phyloP scores from a whole-genome alignment of 2,329 filamentous ascomycete species.

The Calonectria ilicicola region DNA sequence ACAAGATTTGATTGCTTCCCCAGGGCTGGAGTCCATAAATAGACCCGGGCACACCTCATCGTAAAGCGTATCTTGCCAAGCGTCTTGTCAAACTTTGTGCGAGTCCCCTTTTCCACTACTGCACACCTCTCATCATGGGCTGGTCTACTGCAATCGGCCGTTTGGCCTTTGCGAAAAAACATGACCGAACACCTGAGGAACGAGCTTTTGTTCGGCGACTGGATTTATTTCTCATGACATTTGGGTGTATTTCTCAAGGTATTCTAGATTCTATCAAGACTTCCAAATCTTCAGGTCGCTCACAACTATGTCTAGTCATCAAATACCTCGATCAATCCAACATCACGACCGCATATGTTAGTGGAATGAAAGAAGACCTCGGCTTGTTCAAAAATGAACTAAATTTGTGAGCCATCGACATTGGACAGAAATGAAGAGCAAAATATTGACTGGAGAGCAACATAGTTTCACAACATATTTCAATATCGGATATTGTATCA shows the following conservation, averaged over 20 bases:
- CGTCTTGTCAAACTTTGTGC: background rate
- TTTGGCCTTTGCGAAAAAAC: slow-evolving; percentile 18
- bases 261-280: background rate
- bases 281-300: background rate
- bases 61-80: background rate
- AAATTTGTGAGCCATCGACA: background rate
- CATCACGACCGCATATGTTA: slow-evolving; percentile 18
- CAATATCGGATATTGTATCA: slow-evolving; percentile 69
- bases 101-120: background rate
- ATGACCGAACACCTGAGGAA: slow-evolving; percentile 14
- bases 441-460: background rate
- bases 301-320: background rate
- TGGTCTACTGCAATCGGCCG: slow-evolving; percentile 7
- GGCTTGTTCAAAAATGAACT: slow-evolving; percentile 36
- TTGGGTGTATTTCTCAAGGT: slow-evolving; percentile 21
- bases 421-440: background rate
- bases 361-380: slow-evolving; percentile 20
- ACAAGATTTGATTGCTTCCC: background rate
- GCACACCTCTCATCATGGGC: background rate
- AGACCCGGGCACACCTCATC: background rate
- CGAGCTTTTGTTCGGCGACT: slow-evolving; percentile 9
- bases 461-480: slow-evolving; percentile 58
- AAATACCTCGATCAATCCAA: slow-evolving; percentile 19
- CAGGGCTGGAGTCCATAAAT: slow-evolving; percentile 3
- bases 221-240: slow-evolving; percentile 21